Conservation (phyloP, 2,329 filamentous ascomycete species). For the Didymella glomerata region DNA sequence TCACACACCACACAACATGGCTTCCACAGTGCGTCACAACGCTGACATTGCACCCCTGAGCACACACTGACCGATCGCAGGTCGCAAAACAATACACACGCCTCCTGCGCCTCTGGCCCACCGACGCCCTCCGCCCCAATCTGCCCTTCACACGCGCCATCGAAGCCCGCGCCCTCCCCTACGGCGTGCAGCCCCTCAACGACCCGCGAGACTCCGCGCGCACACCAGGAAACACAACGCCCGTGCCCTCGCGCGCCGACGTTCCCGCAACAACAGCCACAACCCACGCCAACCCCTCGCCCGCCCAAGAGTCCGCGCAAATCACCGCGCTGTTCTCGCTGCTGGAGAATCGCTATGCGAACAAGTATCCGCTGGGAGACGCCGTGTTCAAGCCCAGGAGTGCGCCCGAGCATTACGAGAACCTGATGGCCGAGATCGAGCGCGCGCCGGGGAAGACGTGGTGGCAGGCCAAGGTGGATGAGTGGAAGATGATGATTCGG, state of each 20-base stretch:
- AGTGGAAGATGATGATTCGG: slow-evolving; percentile 51
- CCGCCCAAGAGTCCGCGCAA: slow-evolving; percentile 53
- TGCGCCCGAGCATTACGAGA: slow-evolving; percentile 48
- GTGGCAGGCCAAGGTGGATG: slow-evolving; percentile 46
- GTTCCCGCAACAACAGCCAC: slow-evolving; percentile 19
- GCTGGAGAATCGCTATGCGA: slow-evolving; percentile 66
- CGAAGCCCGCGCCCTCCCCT: slow-evolving; percentile 49
- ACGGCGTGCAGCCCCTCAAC: slow-evolving; percentile 40
- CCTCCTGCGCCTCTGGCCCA: slow-evolving; percentile 60
- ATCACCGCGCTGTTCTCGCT: slow-evolving; percentile 68
- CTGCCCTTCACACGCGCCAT: slow-evolving; percentile 57
- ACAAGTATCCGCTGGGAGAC: slow-evolving; percentile 45
- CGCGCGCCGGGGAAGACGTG: slow-evolving; percentile 47
- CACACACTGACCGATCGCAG: slow-evolving; percentile 3
- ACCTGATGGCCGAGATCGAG: slow-evolving; percentile 49
- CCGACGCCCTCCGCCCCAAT: slow-evolving; percentile 59
- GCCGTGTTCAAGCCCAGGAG: slow-evolving; percentile 43
- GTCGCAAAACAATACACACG: slow-evolving; percentile 60
- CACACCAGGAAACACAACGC: slow-evolving; percentile 7
- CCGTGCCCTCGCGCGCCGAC: slow-evolving; percentile 21
- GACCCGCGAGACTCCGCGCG: slow-evolving; percentile 20
- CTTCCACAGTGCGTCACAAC: slow-evolving; percentile 23
- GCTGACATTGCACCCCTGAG: too few relatives aligned
- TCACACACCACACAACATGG: slow-evolving; percentile 24
- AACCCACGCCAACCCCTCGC: slow-evolving; percentile 24